Conservation (phyloP, 495 filamentous ascomycete species). For the Aspergillus homomorphus region DNA sequence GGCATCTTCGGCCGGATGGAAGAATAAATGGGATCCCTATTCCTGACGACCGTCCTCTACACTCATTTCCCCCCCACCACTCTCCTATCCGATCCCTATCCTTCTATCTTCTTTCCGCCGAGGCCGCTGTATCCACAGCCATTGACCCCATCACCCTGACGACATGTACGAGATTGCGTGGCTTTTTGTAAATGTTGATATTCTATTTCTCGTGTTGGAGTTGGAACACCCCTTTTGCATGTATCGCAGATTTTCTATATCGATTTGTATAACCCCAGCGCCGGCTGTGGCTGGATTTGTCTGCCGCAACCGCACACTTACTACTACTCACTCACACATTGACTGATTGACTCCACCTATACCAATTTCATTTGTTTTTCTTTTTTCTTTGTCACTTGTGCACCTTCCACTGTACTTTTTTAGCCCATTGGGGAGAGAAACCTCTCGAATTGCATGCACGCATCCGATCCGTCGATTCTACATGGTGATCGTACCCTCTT, state of each 20-base stretch:
- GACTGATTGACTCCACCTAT: neutral
- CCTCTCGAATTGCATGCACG: neutral
- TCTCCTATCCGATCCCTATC: constrained; percentile 6
- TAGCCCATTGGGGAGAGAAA: neutral
- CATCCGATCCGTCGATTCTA: no score
- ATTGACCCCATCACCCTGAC: constrained; percentile 23
- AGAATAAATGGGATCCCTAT: constrained; percentile 51
- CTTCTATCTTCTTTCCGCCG: constrained; percentile 1
- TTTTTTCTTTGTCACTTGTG: constrained; percentile 10
- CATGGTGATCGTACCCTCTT: no score
- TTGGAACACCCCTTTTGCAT: constrained; percentile 26
- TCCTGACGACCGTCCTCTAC: neutral
- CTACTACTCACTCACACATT: no score
- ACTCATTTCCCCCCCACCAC: constrained; percentile 2
- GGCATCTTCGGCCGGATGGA: constrained; percentile 97
- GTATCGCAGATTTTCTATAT: constrained; percentile 22
- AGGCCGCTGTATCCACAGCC: constrained; percentile 17
- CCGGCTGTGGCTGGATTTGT: neutral
- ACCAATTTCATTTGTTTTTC: constrained; percentile 4
- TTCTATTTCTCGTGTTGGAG: constrained; percentile 34
- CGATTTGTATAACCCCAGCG: neutral
- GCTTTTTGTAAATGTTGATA: constrained; percentile 29
- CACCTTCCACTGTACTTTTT: constrained; percentile 12
- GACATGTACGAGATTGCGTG: constrained; percentile 45
- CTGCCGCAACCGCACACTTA: neutral